These are phyloP conservation scores for Trichoderma cornu-damae DNA, from an alignment of 2,329 filamentous ascomycete species.

Conservation along the genomic window DNA sequence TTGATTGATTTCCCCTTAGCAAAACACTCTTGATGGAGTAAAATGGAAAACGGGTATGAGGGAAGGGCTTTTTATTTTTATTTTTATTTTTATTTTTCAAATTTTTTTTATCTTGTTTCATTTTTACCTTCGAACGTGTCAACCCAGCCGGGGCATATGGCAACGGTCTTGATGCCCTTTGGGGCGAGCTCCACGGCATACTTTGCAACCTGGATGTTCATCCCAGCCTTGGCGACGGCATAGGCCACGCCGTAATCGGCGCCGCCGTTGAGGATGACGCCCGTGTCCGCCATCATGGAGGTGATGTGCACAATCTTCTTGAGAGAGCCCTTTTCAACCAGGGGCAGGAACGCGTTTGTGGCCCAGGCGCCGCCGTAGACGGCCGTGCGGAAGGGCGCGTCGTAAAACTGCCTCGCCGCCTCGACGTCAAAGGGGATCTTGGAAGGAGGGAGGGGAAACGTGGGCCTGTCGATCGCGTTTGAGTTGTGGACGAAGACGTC, in stretches of 20 bases:
- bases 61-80: too few relatives aligned
- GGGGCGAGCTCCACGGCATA: constrained; percentile 31
- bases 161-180: constrained; percentile 19
- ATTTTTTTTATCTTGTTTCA: too few relatives aligned
- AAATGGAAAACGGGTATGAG: neutral
- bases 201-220: constrained; percentile 39
- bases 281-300: constrained; percentile 33
- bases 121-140: constrained; percentile 15
- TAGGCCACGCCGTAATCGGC: constrained; percentile 31
- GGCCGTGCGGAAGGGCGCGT: constrained; percentile 37
- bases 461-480: constrained; percentile 27
- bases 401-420: constrained; percentile 26
- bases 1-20: neutral
- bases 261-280: constrained; percentile 25
- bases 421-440: constrained; percentile 15
- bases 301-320: constrained; percentile 42
- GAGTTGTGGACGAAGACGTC: constrained; percentile 40
- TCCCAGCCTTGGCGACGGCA: constrained; percentile 35
- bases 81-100: too few relatives aligned
- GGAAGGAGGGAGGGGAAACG: constrained; percentile 21
- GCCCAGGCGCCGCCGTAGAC: constrained; percentile 22
- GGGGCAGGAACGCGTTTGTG: constrained; percentile 37
- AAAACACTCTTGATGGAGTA: too few relatives aligned
- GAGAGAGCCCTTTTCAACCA: constrained; percentile 33
- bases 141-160: constrained; percentile 21